Base-by-base conservation (phyloP, 2,329 filamentous ascomycete species). In the Aspergillus costaricaensis region DNA sequence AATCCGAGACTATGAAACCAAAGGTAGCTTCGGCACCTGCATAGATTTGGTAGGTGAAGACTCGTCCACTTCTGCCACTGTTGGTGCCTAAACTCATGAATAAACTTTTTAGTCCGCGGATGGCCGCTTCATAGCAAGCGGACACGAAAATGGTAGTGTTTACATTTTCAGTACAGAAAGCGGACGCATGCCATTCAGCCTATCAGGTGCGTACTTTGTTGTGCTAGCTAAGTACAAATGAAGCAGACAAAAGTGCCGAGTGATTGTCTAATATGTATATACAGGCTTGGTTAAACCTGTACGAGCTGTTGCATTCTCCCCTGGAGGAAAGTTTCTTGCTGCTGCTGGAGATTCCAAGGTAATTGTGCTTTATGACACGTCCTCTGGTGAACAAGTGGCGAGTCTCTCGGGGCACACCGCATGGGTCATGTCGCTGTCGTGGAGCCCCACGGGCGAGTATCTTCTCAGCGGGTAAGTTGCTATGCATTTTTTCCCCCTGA, bases 91-190 rank as follows among this genome's bases (percentile, higher is more conserved):
- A 43, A 25, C 67, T 70, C 36, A 71, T 59, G 41, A 3, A n/a
- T 43, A 12, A 53, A 41, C 36, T 14, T 36, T 36, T 14, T 36
- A 86, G 85, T 88, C 85, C 61, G 74, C 80, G 19, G 90, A 99
- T 75, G 94, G 93, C 56, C 88, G 86, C 64, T 90, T 92, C 75
- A 96, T 93, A 30, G 94, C 93, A 4, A 96, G 90, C 55, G 95
- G 95, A 0, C 94, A 99, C 77, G 91, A 96, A 74, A 96, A 91
- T 70, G 95, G 95, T 15, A 88, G 88, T 12, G 86, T 98, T 64
- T 97, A 97, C 78, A 87, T 99, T 63, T 99, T 98, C 83, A 93
- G 92, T 80, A 98, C 96, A 70, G 89, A 92, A 67, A 92, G 90
- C 0, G 91, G 91, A 3, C 86, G 91, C 57, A 86, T 99, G 68